Evolutionary conservation across 2,329 filamentous ascomycete species (phyloP).

Genomic region (Rhinocladiella mackenziei): DNA sequence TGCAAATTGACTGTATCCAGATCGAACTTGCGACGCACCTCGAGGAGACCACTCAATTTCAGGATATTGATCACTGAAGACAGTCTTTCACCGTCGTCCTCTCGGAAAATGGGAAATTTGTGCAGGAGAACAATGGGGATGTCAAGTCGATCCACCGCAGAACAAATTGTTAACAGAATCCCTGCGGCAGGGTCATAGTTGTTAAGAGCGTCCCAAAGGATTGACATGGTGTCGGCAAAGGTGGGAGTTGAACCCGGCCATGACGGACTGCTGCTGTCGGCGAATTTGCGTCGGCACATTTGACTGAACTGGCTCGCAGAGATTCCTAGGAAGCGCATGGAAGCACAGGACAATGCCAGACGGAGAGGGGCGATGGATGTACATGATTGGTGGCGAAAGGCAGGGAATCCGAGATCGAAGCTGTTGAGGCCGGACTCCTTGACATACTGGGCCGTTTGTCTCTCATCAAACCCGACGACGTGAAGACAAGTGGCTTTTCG

Average conservation of each 20-base stretch:
- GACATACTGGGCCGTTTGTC: conserved; percentile 4
- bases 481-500: conserved; percentile 7
- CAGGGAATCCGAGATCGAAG: conserved; percentile 1
- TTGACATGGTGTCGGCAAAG: conserved; percentile 67
- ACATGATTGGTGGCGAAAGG: neutral
- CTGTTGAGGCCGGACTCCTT: conserved; percentile 1
- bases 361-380: conserved; percentile 3
- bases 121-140: conserved; percentile 11
- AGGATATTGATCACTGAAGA: conserved; percentile 2
- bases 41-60: conserved; percentile 6
- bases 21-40: conserved; percentile 2
- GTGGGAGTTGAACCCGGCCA: conserved; percentile 26
- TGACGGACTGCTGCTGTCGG: conserved; percentile 11
- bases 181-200: conserved; percentile 7
- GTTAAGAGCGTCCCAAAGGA: conserved; percentile 15
- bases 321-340: conserved; percentile 5
- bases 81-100: neutral
- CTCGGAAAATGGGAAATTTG: conserved; percentile 9
- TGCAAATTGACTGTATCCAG: conserved; percentile 6
- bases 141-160: conserved; percentile 5
- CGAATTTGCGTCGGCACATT: neutral
- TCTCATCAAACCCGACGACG: conserved; percentile 2
- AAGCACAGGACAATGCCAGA: conserved; percentile 6
- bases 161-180: conserved; percentile 4
- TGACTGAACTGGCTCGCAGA: conserved; percentile 2